Conservation (phyloP, 2,329 filamentous ascomycete genomes). For the Akanthomyces muscarius region DNA sequence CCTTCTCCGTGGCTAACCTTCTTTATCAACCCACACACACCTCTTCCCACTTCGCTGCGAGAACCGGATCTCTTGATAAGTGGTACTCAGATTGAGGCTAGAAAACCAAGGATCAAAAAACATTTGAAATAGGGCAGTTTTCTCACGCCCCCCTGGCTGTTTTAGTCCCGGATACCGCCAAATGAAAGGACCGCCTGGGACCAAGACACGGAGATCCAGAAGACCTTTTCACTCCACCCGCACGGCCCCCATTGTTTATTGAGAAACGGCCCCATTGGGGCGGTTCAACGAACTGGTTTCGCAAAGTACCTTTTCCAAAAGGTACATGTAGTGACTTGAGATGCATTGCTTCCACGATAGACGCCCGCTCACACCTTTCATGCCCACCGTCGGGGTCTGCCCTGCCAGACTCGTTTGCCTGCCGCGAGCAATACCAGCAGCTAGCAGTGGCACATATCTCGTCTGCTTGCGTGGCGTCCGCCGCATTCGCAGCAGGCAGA, state of each 20-base stretch:
- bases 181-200: neutral
- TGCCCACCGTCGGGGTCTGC: too few relatives aligned
- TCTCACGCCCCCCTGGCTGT: neutral
- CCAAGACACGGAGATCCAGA: neutral
- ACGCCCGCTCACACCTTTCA: neutral
- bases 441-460: too few relatives aligned
- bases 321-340: neutral
- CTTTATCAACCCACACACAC: neutral
- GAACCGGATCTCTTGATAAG: conserved; percentile 2
- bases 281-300: neutral
- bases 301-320: conserved; percentile 6
- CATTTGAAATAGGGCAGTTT: neutral
- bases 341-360: neutral
- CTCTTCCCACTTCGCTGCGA: neutral
- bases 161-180: neutral
- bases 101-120: neutral
- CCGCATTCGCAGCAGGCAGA: neutral
- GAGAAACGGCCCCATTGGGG: neutral
- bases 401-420: too few relatives aligned
- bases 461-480: neutral
- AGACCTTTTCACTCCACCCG: neutral
- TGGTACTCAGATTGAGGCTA: conserved; percentile 1
- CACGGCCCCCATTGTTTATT: neutral
- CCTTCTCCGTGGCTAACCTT: neutral
- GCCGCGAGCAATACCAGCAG: too few relatives aligned